Base-by-base conservation (phyloP, 2,329 filamentous ascomycete species). In the Aspergillus amoenus region DNA sequence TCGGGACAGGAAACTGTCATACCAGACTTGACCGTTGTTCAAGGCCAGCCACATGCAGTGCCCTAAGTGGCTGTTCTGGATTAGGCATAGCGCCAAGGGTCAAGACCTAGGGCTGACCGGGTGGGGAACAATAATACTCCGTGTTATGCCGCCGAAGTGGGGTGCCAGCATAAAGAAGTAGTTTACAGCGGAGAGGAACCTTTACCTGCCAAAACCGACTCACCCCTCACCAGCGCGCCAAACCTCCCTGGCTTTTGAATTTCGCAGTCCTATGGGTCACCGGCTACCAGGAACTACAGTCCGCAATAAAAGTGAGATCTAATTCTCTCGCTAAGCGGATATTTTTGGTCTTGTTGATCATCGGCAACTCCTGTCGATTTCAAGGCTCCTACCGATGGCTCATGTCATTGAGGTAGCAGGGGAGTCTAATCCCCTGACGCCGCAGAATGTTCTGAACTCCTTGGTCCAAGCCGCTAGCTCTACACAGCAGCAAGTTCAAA, bases 381-480 rank as follows among this genome's bases (percentile, higher is more conserved):
- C 24, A n/a, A 9, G 34, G 15, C 37, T 56, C 71, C 58, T 66
- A 60, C 62, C 59, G 68, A 91, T 91, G 88, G 84, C 81, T 71
- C 88, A 88, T 73, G 76, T 83, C 59, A 86, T 95, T 70, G 91
- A 96, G 78, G 86, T 91, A 58, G 84, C 90, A 6, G 92, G 89
- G 63, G 91, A 94, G 77, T 88, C 91, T 44, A 91, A 82, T 64
- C 89, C 89, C 54, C 78, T 93, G 61, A 86, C 75, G 58, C 74
- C 82, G 57, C 79, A 83, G 57, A 84, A 87, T 69, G 82, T 93
- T 24, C 86, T 84, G 68, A 83, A 84, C 61, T 83, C 84, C 11
- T 78, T 93, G 53, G 78, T 86, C 59, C 79, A 83, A 55, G 88
- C 88, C 34, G 84, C 84, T 42, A 87, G 87, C 17, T 81, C 82